A percentile compares a stretch with the other conserved stretches of the same genome.
phyloP scores from a whole-genome alignment of 2,329 filamentous ascomycete genomes.

The Trichoderma citrinoviride region DNA sequence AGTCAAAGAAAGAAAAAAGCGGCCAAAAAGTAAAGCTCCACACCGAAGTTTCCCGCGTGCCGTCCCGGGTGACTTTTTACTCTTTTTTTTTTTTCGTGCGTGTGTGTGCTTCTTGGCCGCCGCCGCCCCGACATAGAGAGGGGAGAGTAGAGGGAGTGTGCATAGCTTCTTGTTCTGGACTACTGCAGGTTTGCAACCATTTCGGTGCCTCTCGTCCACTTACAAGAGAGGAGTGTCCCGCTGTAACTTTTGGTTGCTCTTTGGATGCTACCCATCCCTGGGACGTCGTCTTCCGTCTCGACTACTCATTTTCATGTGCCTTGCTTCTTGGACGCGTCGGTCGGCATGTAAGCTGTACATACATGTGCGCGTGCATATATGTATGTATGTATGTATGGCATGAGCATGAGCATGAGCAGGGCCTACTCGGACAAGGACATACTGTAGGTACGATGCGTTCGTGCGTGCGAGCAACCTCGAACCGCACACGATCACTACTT shows the following conservation, averaged over 20 bases:
- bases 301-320: conserved; percentile 4
- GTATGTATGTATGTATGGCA: not conserved
- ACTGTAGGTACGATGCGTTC: no score
- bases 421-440: no score
- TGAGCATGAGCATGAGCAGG: no score
- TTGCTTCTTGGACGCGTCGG: not conserved
- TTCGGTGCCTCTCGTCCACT: no score
- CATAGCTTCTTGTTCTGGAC: not conserved
- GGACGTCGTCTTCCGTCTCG: not conserved
- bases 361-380: not conserved
- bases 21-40: not conserved
- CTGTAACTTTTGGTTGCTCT: not conserved
- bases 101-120: no score
- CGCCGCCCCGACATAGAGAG: not conserved
- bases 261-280: not conserved
- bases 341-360: no score
- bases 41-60: conserved; percentile 16
- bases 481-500: no score
- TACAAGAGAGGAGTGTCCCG: no score
- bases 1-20: no score
- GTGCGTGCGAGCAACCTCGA: no score
- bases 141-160: not conserved
- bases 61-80: conserved; percentile 8
- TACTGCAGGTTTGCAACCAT: no score
- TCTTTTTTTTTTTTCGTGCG: no score